Evolutionary conservation across 306 rosid species (phyloP).

Genomic region (Castanopsis chinensis): DNA sequence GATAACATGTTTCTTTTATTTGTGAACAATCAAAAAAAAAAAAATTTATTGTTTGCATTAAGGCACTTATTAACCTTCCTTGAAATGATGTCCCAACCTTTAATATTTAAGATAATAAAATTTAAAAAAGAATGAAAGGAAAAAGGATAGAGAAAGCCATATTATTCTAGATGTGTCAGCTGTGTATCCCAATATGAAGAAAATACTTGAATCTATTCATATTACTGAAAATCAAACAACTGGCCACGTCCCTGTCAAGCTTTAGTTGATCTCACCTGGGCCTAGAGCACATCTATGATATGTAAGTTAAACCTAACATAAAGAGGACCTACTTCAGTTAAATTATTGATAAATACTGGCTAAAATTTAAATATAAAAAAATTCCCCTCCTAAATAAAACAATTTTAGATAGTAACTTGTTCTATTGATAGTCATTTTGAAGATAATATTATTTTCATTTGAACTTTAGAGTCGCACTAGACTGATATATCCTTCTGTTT

Average conservation of each 20-base stretch:
- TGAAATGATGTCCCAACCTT: not conserved
- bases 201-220: not conserved
- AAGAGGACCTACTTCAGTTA: not conserved
- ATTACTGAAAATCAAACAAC: not conserved
- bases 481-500: constrained; percentile 10
- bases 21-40: not conserved
- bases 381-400: not conserved
- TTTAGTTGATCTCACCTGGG: not conserved
- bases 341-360: not conserved
- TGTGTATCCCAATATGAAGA: not conserved
- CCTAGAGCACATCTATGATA: not conserved
- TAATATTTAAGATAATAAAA: not conserved
- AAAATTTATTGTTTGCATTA: not conserved
- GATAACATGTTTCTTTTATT: not conserved
- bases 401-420: not conserved
- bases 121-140: not conserved
- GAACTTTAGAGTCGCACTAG: not conserved
- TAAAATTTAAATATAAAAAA: not conserved
- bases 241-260: not conserved
- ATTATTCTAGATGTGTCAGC: not conserved
- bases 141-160: not conserved
- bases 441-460: not conserved
- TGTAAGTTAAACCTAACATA: not conserved
- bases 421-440: not conserved
- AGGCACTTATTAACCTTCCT: not conserved